These are phyloP conservation scores for Durio zibethinus DNA, from an alignment of 345 rosid genomes.

Conservation along the genomic window DNA sequence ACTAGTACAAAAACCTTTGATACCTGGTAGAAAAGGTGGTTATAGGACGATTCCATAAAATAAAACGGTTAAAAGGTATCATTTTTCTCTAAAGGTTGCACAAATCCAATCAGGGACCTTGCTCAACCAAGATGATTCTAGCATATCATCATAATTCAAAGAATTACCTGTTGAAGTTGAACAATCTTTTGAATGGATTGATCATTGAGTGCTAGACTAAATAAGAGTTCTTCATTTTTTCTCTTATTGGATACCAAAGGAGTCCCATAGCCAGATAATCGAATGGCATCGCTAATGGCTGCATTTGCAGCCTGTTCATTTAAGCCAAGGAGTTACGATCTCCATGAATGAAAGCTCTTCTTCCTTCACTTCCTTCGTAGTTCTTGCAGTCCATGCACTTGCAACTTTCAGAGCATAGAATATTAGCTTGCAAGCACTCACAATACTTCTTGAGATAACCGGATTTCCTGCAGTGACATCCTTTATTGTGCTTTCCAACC, in stretches of 20 bases:
- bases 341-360: conserved; percentile 46
- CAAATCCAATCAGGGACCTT: not conserved
- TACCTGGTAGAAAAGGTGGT: not conserved
- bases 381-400: conserved; percentile 83
- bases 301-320: conserved; percentile 66
- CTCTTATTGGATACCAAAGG: conserved; percentile 48
- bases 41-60: not conserved
- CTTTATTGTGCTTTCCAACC: conserved; percentile 77
- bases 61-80: not conserved
- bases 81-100: not conserved
- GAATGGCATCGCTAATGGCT: conserved; percentile 55
- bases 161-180: conserved; percentile 41
- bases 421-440: conserved; percentile 82
- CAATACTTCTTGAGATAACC: conserved; percentile 93
- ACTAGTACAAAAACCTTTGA: not conserved
- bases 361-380: conserved; percentile 70
- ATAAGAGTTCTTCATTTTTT: conserved; percentile 41
- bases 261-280: conserved; percentile 56
- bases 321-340: conserved; percentile 38
- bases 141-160: conserved; percentile 4
- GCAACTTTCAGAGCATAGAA: conserved; percentile 84
- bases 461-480: conserved; percentile 86
- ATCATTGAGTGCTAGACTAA: conserved; percentile 28
- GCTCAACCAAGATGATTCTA: conserved; percentile 5
- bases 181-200: conserved; percentile 19